Evolutionary conservation across 2,329 filamentous ascomycete genomes (phyloP).

Genomic region (Penicillium concentricum): DNA sequence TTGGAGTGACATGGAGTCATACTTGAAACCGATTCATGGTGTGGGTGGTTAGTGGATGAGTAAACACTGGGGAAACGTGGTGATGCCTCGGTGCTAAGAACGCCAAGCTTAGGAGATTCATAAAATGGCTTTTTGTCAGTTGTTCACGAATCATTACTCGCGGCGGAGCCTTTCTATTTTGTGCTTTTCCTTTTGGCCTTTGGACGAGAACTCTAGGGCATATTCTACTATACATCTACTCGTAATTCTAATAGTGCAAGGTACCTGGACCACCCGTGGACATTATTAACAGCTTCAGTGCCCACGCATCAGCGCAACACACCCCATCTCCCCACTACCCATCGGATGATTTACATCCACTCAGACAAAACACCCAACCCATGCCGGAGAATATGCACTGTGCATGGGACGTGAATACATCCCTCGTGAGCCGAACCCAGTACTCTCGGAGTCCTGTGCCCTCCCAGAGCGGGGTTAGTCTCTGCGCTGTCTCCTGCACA

Average conservation of each 20-base stretch:
- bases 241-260: not conserved
- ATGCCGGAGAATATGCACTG: slow-evolving; percentile 11
- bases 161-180: not conserved
- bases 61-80: slow-evolving; percentile 13
- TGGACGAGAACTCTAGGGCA: too few relatives aligned
- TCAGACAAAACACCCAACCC: slow-evolving; percentile 17
- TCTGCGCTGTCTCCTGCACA: slow-evolving; percentile 20
- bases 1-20: slow-evolving; percentile 12
- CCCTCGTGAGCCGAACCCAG: slow-evolving; percentile 15
- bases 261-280: not conserved
- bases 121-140: not conserved
- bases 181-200: too few relatives aligned
- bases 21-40: slow-evolving; percentile 38
- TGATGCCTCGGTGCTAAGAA: slow-evolving; percentile 2
- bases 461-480: slow-evolving; percentile 19
- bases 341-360: not conserved
- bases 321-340: not conserved
- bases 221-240: not conserved
- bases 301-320: not conserved
- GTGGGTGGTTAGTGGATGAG: slow-evolving; percentile 11
- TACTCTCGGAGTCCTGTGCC: slow-evolving; percentile 13
- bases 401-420: slow-evolving; percentile 23
- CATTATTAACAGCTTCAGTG: not conserved
- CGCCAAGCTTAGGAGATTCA: too few relatives aligned
- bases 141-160: not conserved